phyloP scores from a whole-genome alignment of 148 eudicot genomes.

The Bassia scoparia region DNA sequence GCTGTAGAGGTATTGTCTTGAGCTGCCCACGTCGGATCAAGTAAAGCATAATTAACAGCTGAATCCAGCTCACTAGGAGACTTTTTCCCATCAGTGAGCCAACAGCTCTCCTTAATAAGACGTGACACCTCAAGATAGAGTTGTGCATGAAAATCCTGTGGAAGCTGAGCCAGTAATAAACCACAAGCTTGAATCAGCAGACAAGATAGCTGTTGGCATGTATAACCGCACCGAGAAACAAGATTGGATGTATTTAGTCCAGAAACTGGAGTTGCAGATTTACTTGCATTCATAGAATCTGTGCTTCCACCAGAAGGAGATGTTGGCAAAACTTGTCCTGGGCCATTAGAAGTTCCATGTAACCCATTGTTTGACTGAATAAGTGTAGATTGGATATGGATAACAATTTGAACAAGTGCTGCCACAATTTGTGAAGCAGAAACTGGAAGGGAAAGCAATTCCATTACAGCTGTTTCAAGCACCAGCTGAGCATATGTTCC shows the following conservation, averaged over 20 bases:
- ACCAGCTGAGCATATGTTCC: conserved; percentile 88
- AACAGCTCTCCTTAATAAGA: conserved; percentile 86
- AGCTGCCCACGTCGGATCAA: conserved; percentile 94
- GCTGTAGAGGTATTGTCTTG: conserved; percentile 96
- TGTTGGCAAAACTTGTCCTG: conserved; percentile 71
- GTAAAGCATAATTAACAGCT: conserved; percentile 88
- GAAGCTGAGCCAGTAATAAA: conserved; percentile 90
- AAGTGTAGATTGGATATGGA: conserved; percentile 87
- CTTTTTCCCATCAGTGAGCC: conserved; percentile 78
- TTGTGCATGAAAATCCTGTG: conserved; percentile 81
- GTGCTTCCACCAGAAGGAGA: conserved; percentile 99
- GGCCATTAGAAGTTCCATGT: conserved; percentile 58
- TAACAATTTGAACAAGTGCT: conserved; percentile 75
- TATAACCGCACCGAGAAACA: conserved; percentile 86
- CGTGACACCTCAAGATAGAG: conserved; percentile 82
- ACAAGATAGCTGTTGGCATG: conserved; percentile 90
- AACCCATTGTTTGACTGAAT: conserved; percentile 77
- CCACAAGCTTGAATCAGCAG: conserved; percentile 98
- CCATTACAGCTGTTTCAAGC: conserved; percentile 96
- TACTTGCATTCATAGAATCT: conserved; percentile 79
- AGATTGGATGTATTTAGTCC: conserved; percentile 69
- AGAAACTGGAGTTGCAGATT: conserved; percentile 55
- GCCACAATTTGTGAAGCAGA: conserved; percentile 79
- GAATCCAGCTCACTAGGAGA: conserved; percentile 76
- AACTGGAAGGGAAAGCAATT: conserved; percentile 82